Percentiles rank a stretch among this genome's conserved stretches.
Conservation (phyloP, 1,139 yeast species). For the Candida tropicalis region DNA sequence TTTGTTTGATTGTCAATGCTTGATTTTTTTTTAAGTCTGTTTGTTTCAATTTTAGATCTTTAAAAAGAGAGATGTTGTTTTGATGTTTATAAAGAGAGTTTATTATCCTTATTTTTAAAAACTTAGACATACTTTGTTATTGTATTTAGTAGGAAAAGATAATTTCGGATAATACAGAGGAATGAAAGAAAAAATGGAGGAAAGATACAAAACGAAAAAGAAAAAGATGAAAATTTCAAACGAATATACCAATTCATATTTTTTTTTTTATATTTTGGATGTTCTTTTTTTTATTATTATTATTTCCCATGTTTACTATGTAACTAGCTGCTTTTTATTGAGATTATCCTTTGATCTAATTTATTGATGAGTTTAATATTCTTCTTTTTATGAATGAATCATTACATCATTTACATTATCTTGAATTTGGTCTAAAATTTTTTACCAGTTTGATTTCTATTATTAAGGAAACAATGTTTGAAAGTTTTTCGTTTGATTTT, state of each 20-base stretch:
- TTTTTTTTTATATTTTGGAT: not conserved
- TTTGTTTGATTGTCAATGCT: not conserved
- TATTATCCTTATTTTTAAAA: slow-evolving; percentile 1
- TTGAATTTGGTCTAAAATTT: not conserved
- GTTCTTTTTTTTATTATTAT: not conserved
- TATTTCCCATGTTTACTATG: not conserved
- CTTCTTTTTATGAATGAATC: slow-evolving; percentile 3
- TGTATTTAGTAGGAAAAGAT: not conserved
- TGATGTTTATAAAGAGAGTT: not conserved
- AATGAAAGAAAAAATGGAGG: not conserved
- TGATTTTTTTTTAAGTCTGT: not conserved
- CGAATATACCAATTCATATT: slow-evolving; percentile 1
- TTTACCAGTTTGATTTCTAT: not conserved
- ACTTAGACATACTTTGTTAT: slow-evolving; percentile 6
- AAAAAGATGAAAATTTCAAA: not conserved
- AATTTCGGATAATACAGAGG: not conserved
- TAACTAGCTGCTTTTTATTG: slow-evolving; percentile 2
- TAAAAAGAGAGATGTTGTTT: no score
- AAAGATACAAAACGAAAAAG: not conserved
- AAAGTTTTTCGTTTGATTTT: not conserved
- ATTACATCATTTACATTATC: no score
- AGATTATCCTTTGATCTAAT: not conserved
- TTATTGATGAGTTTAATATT: slow-evolving; percentile 3
- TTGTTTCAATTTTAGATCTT: not conserved
- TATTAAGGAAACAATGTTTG: not conserved